Conservation (phyloP, 257 asterid species). For the Fraxinus excelsior region DNA sequence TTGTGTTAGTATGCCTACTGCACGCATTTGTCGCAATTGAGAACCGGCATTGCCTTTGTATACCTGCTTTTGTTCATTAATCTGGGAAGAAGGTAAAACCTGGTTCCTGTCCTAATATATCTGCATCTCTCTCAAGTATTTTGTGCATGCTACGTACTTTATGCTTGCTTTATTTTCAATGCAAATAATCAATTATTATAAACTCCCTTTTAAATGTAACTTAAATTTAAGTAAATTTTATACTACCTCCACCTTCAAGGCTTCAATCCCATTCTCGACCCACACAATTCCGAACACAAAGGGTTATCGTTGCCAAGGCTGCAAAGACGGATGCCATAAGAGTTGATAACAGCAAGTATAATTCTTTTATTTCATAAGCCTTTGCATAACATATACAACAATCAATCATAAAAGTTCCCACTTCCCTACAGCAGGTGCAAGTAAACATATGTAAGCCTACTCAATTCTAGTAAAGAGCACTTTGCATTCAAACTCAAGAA, state of each 20-base stretch:
- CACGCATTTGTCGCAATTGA: conserved; percentile 60
- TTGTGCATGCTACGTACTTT: background rate
- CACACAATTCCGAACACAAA: no score
- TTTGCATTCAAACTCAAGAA: conserved; percentile 6
- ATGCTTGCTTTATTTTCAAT: background rate
- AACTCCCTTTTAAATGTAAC: background rate
- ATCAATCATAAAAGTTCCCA: background rate
- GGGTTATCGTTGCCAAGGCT: no score
- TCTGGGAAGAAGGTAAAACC: conserved; percentile 12
- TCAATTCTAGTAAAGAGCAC: background rate
- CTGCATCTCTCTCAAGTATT: background rate
- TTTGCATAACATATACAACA: background rate
- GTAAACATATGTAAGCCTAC: background rate
- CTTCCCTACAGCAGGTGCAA: background rate
- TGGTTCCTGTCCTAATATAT: background rate
- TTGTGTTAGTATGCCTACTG: conserved; percentile 78
- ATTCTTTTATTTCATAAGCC: no score
- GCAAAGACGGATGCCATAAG: no score
- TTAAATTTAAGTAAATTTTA: background rate
- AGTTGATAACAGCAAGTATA: background rate
- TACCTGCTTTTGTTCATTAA: background rate
- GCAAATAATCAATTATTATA: background rate
- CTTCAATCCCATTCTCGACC: no score
- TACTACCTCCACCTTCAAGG: background rate
- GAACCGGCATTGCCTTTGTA: background rate